Conservation (phyloP, 331 rosid species). For the Malus hybrid region DNA sequence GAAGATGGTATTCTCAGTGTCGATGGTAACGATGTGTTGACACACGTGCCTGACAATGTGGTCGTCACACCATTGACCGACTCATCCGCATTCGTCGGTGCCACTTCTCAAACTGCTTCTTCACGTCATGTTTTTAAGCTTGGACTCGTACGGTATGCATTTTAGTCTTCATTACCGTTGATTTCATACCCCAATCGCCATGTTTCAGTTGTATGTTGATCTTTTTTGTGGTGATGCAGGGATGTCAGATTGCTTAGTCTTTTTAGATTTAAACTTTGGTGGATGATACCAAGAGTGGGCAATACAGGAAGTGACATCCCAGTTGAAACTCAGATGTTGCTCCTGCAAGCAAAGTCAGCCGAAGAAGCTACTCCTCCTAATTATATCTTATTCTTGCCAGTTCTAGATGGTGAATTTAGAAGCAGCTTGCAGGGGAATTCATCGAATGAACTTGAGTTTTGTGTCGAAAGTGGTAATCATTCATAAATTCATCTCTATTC, state of each 20-base stretch:
- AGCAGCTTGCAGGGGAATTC: constrained; percentile 35
- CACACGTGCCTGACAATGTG: constrained; percentile 31
- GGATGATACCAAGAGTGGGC: constrained; percentile 40
- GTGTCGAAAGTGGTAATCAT: constrained; percentile 30
- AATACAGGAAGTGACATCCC: constrained; percentile 28
- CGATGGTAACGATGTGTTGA: constrained; percentile 16
- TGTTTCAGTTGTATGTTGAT: too few relatives aligned
- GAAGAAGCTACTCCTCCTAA: constrained; percentile 14
- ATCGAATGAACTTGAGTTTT: constrained; percentile 24
- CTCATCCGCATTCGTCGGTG: constrained; percentile 34
- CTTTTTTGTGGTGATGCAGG: constrained; percentile 11
- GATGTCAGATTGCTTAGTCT: constrained; percentile 21
- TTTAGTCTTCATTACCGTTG: background rate
- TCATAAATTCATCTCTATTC: background rate
- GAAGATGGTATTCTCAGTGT: constrained; percentile 21
- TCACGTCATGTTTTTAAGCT: constrained; percentile 35
- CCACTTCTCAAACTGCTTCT: constrained; percentile 13
- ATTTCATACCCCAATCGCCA: too few relatives aligned
- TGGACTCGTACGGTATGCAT: constrained; percentile 21
- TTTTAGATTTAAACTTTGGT: constrained; percentile 28
- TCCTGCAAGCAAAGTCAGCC: constrained; percentile 12
- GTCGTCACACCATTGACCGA: constrained; percentile 22
- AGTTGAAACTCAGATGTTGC: constrained; percentile 32
- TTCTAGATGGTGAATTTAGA: constrained; percentile 29
- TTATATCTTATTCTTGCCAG: constrained; percentile 26